Base-by-base conservation (phyloP, 1,284 basidiomycete species). In the Leccinum cinnamomeum region DNA sequence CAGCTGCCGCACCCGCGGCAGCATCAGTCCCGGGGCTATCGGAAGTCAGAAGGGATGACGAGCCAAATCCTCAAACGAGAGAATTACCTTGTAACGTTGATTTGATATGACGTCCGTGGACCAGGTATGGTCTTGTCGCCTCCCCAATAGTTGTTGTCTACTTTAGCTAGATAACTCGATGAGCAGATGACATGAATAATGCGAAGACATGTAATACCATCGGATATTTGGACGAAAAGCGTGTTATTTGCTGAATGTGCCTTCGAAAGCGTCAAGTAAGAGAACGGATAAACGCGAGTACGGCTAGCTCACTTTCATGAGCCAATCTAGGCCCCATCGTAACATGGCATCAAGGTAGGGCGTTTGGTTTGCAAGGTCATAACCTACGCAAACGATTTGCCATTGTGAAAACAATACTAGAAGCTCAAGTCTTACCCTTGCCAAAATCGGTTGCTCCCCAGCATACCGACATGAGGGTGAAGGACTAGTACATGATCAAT, bases 301-400 rank as follows among this genome's bases (percentile, higher is more conserved):
- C 16, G 62, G 12, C 12, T 23, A 18, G 67, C 78, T 66, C 63
- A 90, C 92, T 79, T 92, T 94, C 57, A 95, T 91, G 53, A 97
- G 78, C 93, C 94, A 97, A 76, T 95, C 91, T 54, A 94, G 84
- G 30, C 94, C 91, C 91, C 92, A 96, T 62, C 95, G 86, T 54
- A 95, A 76, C 79, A 90, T 93, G 63, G 86, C 84, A 70, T 97
- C 95, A 23, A 97, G 85, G 74, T 97, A 97, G 2, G 87, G 84
- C 1, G 94, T 94, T 76, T 97, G 95, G 59, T 90, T 90, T 53
- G 91, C 85, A 53, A 86, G 68, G 63, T 93, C 91, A 72, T 94
- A 97, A 3, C 91, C 95, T 85, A 65, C 25, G n/a, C 44, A 50
- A 51, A 2, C 0, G 30, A 5, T 56, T 50, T 58, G 20, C 18